Evolutionary conservation across 2,329 filamentous ascomycete genomes (phyloP), one percentile per base, ranked within the genome.

Genomic region (Paraphoma sp.): DNA sequence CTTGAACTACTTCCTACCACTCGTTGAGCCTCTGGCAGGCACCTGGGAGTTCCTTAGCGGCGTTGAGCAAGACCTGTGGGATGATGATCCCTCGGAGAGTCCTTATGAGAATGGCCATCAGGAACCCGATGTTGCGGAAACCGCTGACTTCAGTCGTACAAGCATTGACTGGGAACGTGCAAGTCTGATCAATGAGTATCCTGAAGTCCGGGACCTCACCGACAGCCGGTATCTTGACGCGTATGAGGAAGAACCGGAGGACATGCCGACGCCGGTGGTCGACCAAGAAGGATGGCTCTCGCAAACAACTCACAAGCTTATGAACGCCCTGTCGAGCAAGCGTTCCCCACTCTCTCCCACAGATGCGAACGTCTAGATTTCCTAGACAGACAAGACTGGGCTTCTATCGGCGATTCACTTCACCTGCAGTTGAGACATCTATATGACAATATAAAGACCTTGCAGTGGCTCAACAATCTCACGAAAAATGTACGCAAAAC

Each of bases 11-110:
- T 65, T 74, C n/a, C 46, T 75, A 1, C 72, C 72, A 1, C 64
- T 59, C 3, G 63, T 72, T 33, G 71, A 73, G 38, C 54, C 71
- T 7, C 51, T 74, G 1, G 71, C 68, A 17, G 67, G 56, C 12
- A 71, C 63, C 1, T 75, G 73, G 71, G 73, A 74, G 38, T 76
- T 76, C 43, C 44, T 76, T 29, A 71, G 67, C 36, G 71, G 73
- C 11, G 57, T 70, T 16, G 71, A 74, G 44, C 73, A 76, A 44
- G 68, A 74, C 51, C 56, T 75, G 3, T 75, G 71, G 73, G 65
- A 69, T 18, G 68, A 68, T n/a, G 68, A 63, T 11, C 60, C 63
- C n/a, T 58, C 67, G n/a, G 54, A 55, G n/a, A n/a, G 46, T 28
- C 40, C 23, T 12, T 16, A 33, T 29, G 54, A 48, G 11, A 29